Evolutionary conservation across 164 flowering plant species (phyloP).

Genomic region (Umbilicus rupestris): DNA sequence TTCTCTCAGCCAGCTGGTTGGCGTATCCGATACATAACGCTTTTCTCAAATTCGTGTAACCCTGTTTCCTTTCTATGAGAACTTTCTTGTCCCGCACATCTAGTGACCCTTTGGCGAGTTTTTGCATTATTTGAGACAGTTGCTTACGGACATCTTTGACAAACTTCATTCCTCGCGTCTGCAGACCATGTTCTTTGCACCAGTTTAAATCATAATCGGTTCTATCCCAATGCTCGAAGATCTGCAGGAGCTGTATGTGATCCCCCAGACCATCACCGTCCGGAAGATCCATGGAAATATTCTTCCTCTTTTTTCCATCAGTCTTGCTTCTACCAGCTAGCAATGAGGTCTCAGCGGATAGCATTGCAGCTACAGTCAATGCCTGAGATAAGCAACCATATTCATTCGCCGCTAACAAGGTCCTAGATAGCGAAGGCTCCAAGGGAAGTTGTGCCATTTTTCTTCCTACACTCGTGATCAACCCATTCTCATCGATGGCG

Average conservation of each 20-base stretch:
- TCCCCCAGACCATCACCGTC: conserved; percentile 97
- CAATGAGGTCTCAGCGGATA: conserved; percentile 82
- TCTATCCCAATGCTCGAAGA: conserved; percentile 69
- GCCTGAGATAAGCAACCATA: conserved; percentile 85
- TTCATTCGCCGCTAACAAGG: conserved; percentile 78
- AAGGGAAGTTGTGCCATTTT: conserved; percentile 96
- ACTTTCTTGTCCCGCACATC: conserved; percentile 50
- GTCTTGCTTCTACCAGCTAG: conserved; percentile 58
- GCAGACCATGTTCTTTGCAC: conserved; percentile 75
- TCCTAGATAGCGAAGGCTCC: conserved; percentile 95
- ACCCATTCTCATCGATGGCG: conserved; percentile 88
- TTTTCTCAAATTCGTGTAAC: conserved; percentile 67
- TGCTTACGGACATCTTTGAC: conserved; percentile 85
- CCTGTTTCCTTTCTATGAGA: conserved; percentile 30
- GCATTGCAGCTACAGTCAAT: conserved; percentile 86
- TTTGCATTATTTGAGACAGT: conserved; percentile 79
- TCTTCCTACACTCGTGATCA: conserved; percentile 60
- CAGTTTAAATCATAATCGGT: conserved; percentile 53
- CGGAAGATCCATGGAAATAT: conserved; percentile 42
- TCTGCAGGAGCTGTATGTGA: conserved; percentile 90
- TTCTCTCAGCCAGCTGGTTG: conserved; percentile 88
- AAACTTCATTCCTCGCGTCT: conserved; percentile 94
- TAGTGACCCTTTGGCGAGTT: conserved; percentile 62
- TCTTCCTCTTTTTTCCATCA: conserved; percentile 77
- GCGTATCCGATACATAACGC: conserved; percentile 77